phyloP scores from a whole-genome alignment of 805 yeast genomes.

The Lachancea fermentati region DNA sequence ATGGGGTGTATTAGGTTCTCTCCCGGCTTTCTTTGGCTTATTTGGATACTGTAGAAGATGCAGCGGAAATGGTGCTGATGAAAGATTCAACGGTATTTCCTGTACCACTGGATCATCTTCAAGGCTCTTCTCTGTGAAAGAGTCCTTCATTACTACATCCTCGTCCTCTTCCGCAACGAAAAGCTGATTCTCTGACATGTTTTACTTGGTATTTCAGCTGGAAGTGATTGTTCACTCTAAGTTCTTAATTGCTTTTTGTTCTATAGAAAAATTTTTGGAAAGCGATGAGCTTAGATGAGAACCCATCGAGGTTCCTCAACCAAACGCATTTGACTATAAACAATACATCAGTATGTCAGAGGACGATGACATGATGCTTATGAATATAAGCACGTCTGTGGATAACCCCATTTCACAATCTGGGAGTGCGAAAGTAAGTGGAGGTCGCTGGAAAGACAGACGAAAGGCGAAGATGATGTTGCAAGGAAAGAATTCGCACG shows the following conservation, averaged over 20 bases:
- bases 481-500: slow-evolving; percentile 37
- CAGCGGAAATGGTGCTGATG: slow-evolving; percentile 31
- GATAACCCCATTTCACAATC: slow-evolving; percentile 21
- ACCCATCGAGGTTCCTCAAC: slow-evolving; percentile 1
- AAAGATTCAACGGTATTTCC: slow-evolving; percentile 53
- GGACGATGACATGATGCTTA: slow-evolving; percentile 41
- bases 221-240: slow-evolving; percentile 2
- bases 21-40: slow-evolving; percentile 25
- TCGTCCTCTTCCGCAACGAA: slow-evolving; percentile 38
- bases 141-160: slow-evolving; percentile 14
- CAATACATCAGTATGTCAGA: slow-evolving; percentile 21
- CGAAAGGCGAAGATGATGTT: slow-evolving; percentile 50
- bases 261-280: slow-evolving; percentile 13
- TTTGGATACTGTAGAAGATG: slow-evolving; percentile 53
- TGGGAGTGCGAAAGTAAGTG: slow-evolving; percentile 42
- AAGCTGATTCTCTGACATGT: slow-evolving; percentile 14
- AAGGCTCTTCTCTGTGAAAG: slow-evolving; percentile 10
- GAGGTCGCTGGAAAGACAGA: slow-evolving; percentile 82
- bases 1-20: slow-evolving; percentile 29
- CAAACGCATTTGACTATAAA: neutral
- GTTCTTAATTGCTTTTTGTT: neutral
- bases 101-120: slow-evolving; percentile 55
- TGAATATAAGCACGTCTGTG: slow-evolving; percentile 61
- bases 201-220: neutral
- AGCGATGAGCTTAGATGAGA: slow-evolving; percentile 19